Base-by-base conservation (phyloP, 345 rosid genomes). In the Eucalyptus erythrocorys region DNA sequence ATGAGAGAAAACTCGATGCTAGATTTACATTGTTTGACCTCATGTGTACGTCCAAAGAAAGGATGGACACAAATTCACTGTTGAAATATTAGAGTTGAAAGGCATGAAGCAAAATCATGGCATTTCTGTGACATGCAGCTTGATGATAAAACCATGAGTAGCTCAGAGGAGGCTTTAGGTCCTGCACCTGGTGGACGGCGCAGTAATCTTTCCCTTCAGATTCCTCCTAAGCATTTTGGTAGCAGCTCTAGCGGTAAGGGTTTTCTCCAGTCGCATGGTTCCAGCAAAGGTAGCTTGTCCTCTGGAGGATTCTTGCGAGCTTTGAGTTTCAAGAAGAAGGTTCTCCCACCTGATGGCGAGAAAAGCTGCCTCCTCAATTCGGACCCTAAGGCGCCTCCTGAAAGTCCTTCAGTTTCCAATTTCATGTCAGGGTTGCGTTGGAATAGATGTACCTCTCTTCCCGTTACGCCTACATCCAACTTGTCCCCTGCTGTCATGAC, bases 381-480 rank as follows among this genome's bases (percentile, higher is more conserved):
- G 3, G 94, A 91, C 90, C 87, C 92, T 88, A 93, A 90, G 91
- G 86, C 90, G 53, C 71, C 93, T 32, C 93, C 91, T 30, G 95
- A 91, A 87, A 95, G 94, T 89, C 91, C 96, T 87, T 91, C 61
- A 59, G 42, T 91, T 51, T 85, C 94, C 82, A 59, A 85, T 89
- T 88, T 94, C 37, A 87, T 91, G 87, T 86, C 94, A 19, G 90
- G 95, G 7, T 93, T 93, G 86, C 90, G 92, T 90, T 93, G 99
- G 99, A 88, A 94, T 89, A 94, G 94, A 92, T 95, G 98, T 87
- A 85, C 94, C 48, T 97, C 99, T 37, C 98, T 96, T 90, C 99
- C 99, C 7, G 95, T 92, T 87, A 93, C 93, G 19, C 98, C 91
- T 88, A 94, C 94, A 64, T 89, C 96, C 37, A 93, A 93, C 59